phyloP scores from a whole-genome alignment of 768 basidiomycete species.

The Cystofilobasidium bisporidii region DNA sequence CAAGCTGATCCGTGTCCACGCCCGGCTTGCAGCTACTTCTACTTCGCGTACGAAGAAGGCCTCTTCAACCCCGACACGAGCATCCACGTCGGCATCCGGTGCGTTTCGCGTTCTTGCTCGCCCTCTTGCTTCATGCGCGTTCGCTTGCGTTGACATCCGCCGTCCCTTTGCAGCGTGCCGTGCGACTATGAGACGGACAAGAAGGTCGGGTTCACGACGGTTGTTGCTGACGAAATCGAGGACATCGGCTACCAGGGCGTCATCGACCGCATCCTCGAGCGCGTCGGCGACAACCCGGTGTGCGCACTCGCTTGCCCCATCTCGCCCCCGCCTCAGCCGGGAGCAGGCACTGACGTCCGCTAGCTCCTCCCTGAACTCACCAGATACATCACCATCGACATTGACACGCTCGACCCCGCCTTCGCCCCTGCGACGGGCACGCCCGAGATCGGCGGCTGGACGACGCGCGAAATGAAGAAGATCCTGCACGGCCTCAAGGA shows the following conservation, averaged over 20 bases:
- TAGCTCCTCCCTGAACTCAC: neutral
- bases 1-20: too few species aligned
- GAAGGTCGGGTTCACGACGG: slow-evolving; percentile 35
- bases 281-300: slow-evolving; percentile 40
- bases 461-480: slow-evolving; percentile 41
- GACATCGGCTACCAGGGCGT: slow-evolving; percentile 39
- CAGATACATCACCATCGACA: slow-evolving; percentile 32
- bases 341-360: neutral
- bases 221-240: slow-evolving; percentile 37
- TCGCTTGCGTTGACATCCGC: too few species aligned
- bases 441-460: slow-evolving; percentile 40
- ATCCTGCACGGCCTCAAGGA: slow-evolving; percentile 40
- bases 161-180: slow-evolving; percentile 35
- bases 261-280: slow-evolving; percentile 38
- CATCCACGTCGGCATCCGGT: slow-evolving; percentile 35
- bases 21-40: slow-evolving; percentile 36
- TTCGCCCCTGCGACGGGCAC: slow-evolving; percentile 35
- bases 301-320: slow-evolving; percentile 14
- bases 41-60: slow-evolving; percentile 39
- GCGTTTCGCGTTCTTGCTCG: slow-evolving; percentile 30
- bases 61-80: slow-evolving; percentile 37
- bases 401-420: slow-evolving; percentile 34
- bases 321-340: neutral
- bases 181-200: slow-evolving; percentile 38
- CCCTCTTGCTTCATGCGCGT: slow-evolving; percentile 37